Conservation (phyloP, 2,329 filamentous ascomycete species). For the Pezicula rhizophila region DNA sequence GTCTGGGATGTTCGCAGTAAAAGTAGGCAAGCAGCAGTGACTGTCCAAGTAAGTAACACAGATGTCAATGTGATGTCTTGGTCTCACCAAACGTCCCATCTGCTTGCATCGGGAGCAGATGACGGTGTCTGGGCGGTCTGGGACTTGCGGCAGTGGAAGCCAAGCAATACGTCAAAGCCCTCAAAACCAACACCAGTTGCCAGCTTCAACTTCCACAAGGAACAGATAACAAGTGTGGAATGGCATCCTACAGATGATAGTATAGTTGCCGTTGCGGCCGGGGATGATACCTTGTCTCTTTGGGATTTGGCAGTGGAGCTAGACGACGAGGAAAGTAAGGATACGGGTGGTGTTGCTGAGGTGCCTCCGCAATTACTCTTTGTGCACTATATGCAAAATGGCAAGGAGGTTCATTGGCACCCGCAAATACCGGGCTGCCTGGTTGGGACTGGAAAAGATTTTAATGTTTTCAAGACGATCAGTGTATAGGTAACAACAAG, state of each 20-base stretch:
- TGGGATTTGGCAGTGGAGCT: constrained; percentile 97
- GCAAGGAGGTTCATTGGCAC: constrained; percentile 97
- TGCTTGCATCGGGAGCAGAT: constrained; percentile 88
- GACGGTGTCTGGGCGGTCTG: constrained; percentile 93
- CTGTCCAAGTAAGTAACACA: constrained; percentile 72
- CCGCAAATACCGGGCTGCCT: constrained; percentile 87
- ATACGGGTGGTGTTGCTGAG: constrained; percentile 79
- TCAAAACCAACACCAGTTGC: constrained; percentile 74
- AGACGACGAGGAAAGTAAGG: constrained; percentile 92
- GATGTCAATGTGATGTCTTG: constrained; percentile 98
- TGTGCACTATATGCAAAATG: constrained; percentile 91
- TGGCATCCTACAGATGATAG: constrained; percentile 98
- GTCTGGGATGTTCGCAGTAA: constrained; percentile 95
- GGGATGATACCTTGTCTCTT: constrained; percentile 87
- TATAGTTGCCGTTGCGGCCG: constrained; percentile 86
- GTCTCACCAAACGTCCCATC: constrained; percentile 81
- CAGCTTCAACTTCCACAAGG: constrained; percentile 89
- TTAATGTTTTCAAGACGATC: constrained; percentile 81
- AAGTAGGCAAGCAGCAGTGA: constrained; percentile 79
- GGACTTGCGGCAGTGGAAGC: constrained; percentile 95
- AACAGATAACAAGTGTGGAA: constrained; percentile 91
- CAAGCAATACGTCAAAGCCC: constrained; percentile 37
- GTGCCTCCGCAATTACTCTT: constrained; percentile 93
- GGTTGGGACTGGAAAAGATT: constrained; percentile 84
- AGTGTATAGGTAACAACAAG: constrained; percentile 51